phyloP scores from a whole-genome alignment of 176 grass and related monocot species.

The Zizania latifolia region DNA sequence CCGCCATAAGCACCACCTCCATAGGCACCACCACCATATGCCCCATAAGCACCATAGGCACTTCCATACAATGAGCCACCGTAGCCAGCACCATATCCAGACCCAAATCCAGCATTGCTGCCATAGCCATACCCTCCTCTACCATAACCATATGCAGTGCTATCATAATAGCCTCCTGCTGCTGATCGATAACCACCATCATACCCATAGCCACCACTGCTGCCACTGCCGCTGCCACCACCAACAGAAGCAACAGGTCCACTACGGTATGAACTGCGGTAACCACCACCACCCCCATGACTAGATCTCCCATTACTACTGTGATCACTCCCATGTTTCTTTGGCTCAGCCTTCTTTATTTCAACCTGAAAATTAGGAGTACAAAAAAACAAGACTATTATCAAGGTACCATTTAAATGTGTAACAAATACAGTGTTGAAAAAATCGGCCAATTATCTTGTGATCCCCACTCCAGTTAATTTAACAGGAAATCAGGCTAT shows the following conservation, averaged over 20 bases:
- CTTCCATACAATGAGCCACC: constrained; percentile 70
- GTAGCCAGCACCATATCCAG: constrained; percentile 59
- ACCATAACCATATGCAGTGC: constrained; percentile 55
- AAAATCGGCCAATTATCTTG: no score
- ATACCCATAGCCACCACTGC: constrained; percentile 34
- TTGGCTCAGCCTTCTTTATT: constrained; percentile 98
- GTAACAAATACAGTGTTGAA: neutral
- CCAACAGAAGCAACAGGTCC: constrained; percentile 5
- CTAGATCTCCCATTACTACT: constrained; percentile 52
- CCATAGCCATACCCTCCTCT: constrained; percentile 70
- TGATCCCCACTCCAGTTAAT: no score
- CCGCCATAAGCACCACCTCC: constrained; percentile 47
- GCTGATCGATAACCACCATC: constrained; percentile 47
- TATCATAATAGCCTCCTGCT: constrained; percentile 46
- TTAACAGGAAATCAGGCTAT: no score
- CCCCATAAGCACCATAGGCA: constrained; percentile 49
- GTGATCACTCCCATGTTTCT: constrained; percentile 70
- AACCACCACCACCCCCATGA: constrained; percentile 29
- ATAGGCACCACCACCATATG: constrained; percentile 39
- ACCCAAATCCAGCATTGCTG: constrained; percentile 42
- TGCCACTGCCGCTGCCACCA: neutral
- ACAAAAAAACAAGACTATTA: neutral
- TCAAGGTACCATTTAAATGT: neutral
- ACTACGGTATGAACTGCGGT: constrained; percentile 48
- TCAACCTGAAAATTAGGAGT: constrained; percentile 64